These are phyloP conservation scores for Thinopyrum obtusiflorum DNA, from an alignment of 202 grass and related monocot genomes.

Conservation along the genomic window DNA sequence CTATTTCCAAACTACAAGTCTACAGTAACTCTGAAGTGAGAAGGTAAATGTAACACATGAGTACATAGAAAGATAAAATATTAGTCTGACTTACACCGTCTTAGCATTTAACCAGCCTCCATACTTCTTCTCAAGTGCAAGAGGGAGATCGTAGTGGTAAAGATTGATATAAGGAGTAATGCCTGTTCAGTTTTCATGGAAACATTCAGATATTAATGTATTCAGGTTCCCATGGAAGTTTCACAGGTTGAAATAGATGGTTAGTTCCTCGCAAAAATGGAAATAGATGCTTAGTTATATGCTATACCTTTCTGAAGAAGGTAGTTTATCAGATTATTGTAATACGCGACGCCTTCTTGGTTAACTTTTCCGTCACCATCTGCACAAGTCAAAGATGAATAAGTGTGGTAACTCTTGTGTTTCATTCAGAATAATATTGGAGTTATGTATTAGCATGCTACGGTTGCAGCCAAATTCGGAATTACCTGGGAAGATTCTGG, in stretches of 20 bases:
- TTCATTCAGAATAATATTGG: not conserved
- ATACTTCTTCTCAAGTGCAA: conserved; percentile 72
- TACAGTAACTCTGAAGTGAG: not conserved
- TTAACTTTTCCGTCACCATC: conserved; percentile 70
- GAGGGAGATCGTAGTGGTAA: conserved; percentile 76
- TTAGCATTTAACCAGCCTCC: conserved; percentile 67
- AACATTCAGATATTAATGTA: not conserved
- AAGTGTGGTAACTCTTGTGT: not conserved
- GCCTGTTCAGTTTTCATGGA: conserved; percentile 34
- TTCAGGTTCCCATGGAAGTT: conserved; percentile 13
- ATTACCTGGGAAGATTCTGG: conserved; percentile 85
- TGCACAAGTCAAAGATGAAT: conserved; percentile 21
- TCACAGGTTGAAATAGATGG: not conserved
- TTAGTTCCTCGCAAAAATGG: not conserved
- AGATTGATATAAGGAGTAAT: conserved; percentile 82
- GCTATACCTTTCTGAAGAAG: conserved; percentile 68
- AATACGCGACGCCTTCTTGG: conserved; percentile 71
- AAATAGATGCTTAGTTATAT: not conserved
- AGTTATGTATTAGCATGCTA: not conserved
- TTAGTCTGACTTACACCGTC: conserved; percentile 56
- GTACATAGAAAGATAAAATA: conserved; percentile 5
- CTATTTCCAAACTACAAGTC: not conserved
- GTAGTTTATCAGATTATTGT: conserved; percentile 81
- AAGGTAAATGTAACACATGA: not conserved
- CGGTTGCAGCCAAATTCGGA: not conserved